A percentile compares a stretch with the other conserved stretches of the same genome.
Evolutionary conservation across 2,329 filamentous ascomycete genomes (phyloP).

Genomic region (Iodosphaeria phyllophila): DNA sequence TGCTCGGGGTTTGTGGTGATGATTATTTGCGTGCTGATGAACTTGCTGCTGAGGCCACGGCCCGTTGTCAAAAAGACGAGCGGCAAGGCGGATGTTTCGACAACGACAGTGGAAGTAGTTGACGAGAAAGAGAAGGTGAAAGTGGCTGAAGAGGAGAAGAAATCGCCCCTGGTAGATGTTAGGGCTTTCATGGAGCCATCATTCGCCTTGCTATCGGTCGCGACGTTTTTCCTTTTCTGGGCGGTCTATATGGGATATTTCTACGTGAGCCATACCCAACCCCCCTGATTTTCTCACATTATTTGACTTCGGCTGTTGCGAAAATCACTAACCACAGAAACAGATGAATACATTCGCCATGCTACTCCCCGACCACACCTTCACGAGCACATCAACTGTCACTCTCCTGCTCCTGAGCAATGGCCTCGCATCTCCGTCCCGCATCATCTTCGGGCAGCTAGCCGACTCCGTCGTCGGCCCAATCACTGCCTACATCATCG

Average conservation of each 20-base stretch:
- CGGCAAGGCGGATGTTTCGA: too few species aligned
- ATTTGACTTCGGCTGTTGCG: constrained; percentile 1
- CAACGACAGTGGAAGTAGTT: neutral
- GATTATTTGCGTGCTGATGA: constrained; percentile 19
- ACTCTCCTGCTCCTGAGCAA: constrained; percentile 38
- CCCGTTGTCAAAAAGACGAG: constrained; percentile 21
- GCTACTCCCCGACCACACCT: constrained; percentile 16
- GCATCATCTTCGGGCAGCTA: constrained; percentile 30
- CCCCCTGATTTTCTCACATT: neutral
- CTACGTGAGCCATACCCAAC: constrained; percentile 14
- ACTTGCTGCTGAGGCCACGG: constrained; percentile 24
- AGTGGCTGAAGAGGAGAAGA: neutral
- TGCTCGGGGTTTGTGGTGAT: constrained; percentile 41
- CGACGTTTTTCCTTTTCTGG: constrained; percentile 23
- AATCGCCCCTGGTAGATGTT: constrained; percentile 23
- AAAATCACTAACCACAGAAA: constrained; percentile 4
- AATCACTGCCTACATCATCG: constrained; percentile 33
- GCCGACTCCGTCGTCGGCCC: constrained; percentile 33
- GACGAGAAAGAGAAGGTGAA: constrained; percentile 1
- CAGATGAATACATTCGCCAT: constrained; percentile 14
- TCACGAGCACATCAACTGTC: constrained; percentile 29
- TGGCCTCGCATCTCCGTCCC: constrained; percentile 33
- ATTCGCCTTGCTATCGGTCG: constrained; percentile 22
- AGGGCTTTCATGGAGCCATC: constrained; percentile 27
- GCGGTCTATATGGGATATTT: constrained; percentile 35